Conservation (phyloP, 352 stramenopile species). For the Phytophthora pisi region DNA sequence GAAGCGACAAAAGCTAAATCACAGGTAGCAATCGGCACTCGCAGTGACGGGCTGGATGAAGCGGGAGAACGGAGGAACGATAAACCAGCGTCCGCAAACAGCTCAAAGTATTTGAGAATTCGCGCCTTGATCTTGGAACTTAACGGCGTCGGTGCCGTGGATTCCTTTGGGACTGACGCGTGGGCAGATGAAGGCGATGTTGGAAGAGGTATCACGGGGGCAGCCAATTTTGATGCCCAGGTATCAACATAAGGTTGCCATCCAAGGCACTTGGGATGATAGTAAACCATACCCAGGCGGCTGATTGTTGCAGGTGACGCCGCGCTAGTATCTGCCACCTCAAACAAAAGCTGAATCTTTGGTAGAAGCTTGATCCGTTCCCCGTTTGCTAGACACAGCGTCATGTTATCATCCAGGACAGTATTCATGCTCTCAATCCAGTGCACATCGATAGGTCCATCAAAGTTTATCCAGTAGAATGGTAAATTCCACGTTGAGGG, state of each 20-base stretch:
- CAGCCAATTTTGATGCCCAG: slow-evolving; percentile 54
- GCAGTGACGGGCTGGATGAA: slow-evolving; percentile 9
- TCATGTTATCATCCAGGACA: slow-evolving; percentile 92
- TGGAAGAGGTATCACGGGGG: slow-evolving; percentile 15
- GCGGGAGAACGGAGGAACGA: slow-evolving; percentile 43
- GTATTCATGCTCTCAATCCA: slow-evolving; percentile 92
- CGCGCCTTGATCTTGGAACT: slow-evolving; percentile 44
- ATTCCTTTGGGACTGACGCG: slow-evolving; percentile 2
- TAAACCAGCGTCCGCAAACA: slow-evolving; percentile 64
- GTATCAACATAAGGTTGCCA: slow-evolving; percentile 71
- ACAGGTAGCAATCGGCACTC: slow-evolving; percentile 54
- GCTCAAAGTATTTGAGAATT: slow-evolving; percentile 62
- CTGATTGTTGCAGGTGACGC: slow-evolving; percentile 93
- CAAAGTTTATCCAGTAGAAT: slow-evolving; percentile 88
- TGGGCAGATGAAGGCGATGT: slow-evolving; percentile 1
- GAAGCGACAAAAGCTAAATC: slow-evolving; percentile 56
- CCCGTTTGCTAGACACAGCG: slow-evolving; percentile 88
- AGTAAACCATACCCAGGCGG: slow-evolving; percentile 92
- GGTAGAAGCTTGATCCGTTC: slow-evolving; percentile 86
- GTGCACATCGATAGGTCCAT: slow-evolving; percentile 81
- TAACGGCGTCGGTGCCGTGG: slow-evolving; percentile 22
- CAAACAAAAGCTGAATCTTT: slow-evolving; percentile 93
- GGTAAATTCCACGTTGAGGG: slow-evolving; percentile 24
- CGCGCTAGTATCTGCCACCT: slow-evolving; percentile 90
- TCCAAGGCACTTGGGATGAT: slow-evolving; percentile 64